These are phyloP conservation scores for Linanthus parryae DNA, from an alignment of 148 eudicot species.

Conservation along the genomic window DNA sequence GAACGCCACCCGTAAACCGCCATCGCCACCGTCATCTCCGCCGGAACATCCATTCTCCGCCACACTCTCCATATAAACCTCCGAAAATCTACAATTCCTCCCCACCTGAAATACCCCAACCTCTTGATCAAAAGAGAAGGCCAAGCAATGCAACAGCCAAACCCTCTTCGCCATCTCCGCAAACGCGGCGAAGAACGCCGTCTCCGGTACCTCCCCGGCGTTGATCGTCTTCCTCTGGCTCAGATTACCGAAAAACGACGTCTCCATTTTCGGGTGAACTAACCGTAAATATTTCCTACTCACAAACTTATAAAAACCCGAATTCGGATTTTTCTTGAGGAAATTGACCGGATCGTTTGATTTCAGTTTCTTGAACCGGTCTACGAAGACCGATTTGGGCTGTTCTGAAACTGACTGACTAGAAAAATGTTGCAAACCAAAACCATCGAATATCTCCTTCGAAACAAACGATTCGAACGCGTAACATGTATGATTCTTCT, in stretches of 20 bases:
- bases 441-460: conserved; percentile 64
- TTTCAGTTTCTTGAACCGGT: conserved; percentile 41
- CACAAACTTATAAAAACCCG: conserved; percentile 47
- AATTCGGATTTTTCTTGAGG: conserved; percentile 32
- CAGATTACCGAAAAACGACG: conserved; percentile 70
- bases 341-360: conserved; percentile 26
- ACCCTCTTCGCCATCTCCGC: conserved; percentile 74
- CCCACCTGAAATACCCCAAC: conserved; percentile 60
- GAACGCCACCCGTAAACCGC: conserved; percentile 43
- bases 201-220: conserved; percentile 56
- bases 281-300: conserved; percentile 56
- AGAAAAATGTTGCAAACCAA: conserved; percentile 33
- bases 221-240: conserved; percentile 63
- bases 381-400: conserved; percentile 18
- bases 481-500: conserved; percentile 38
- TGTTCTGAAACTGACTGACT: conserved; percentile 12
- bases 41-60: conserved; percentile 23
- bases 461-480: conserved; percentile 68
- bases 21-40: conserved; percentile 10
- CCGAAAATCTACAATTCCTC: conserved; percentile 54
- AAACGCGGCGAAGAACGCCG: conserved; percentile 52
- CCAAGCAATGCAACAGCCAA: conserved; percentile 77
- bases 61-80: conserved; percentile 82
- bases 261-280: conserved; percentile 91
- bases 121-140: conserved; percentile 45